These are phyloP conservation scores for Umbelopsis sp. DNA, from an alignment of 371 early-diverging fungal genomes.

Conservation along the genomic window DNA sequence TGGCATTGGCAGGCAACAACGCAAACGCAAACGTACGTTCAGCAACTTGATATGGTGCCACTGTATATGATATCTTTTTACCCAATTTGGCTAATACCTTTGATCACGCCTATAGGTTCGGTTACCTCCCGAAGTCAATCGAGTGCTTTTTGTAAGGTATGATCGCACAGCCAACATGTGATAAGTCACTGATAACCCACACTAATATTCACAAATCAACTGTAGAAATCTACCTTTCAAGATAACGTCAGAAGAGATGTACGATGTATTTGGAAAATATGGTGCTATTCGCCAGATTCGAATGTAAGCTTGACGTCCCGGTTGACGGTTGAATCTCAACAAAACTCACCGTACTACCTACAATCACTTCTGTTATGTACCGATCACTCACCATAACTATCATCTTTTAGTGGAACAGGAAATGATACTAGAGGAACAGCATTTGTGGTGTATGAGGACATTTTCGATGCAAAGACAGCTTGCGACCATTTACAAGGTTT, in stretches of 20 bases:
- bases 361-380: neutral
- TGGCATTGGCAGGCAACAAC: slow-evolving; percentile 20
- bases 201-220: neutral
- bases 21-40: slow-evolving; percentile 19
- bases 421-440: slow-evolving; percentile 92
- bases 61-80: neutral
- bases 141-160: slow-evolving; percentile 87
- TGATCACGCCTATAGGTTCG: slow-evolving; percentile 61
- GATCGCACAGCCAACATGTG: slow-evolving; percentile 3
- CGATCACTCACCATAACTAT: neutral
- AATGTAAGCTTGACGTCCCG: slow-evolving; percentile 48
- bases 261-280: slow-evolving; percentile 97
- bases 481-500: slow-evolving; percentile 95
- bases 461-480: slow-evolving; percentile 96
- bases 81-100: neutral
- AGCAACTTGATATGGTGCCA: neutral
- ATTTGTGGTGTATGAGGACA: slow-evolving; percentile 96
- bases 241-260: slow-evolving; percentile 93
- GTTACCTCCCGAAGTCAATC: slow-evolving; percentile 92
- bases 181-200: too few relatives aligned
- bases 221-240: slow-evolving; percentile 92
- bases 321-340: neutral
- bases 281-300: slow-evolving; percentile 96
- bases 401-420: slow-evolving; percentile 70
- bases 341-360: too few relatives aligned